A percentile compares a stretch with the other conserved stretches of the same genome.
These are phyloP conservation scores for Aspergillus luchuensis DNA, from an alignment of 2,329 filamentous ascomycete species.

Conservation along the genomic window DNA sequence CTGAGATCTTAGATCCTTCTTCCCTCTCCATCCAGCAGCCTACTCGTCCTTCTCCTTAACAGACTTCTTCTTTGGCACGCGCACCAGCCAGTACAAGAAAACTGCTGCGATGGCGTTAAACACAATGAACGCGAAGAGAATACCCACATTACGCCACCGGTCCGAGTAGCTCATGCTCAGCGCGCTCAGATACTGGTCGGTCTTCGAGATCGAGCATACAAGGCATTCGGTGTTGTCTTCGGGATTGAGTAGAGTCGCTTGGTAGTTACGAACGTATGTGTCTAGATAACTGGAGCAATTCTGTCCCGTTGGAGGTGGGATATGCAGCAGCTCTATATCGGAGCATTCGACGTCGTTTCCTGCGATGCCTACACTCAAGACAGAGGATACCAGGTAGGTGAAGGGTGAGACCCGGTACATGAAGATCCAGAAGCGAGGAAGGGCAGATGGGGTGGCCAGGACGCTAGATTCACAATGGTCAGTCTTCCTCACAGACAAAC, in stretches of 20 bases:
- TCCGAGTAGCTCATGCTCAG: slow-evolving; percentile 49
- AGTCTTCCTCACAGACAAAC: background rate
- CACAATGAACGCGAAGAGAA: slow-evolving; percentile 55
- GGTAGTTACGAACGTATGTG: slow-evolving; percentile 54
- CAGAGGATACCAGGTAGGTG: slow-evolving; percentile 58
- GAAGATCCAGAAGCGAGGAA: slow-evolving; percentile 76
- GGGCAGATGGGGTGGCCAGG: slow-evolving; percentile 57
- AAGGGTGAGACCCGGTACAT: slow-evolving; percentile 72
- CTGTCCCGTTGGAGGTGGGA: slow-evolving; percentile 58
- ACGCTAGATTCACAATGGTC: slow-evolving; percentile 49
- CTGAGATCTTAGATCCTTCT: background rate
- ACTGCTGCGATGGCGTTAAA: slow-evolving; percentile 56
- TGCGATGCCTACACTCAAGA: slow-evolving; percentile 40
- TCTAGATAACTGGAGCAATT: slow-evolving; percentile 66
- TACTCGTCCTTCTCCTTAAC: slow-evolving; percentile 44
- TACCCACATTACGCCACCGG: slow-evolving; percentile 58
- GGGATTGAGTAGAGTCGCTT: slow-evolving; percentile 65
- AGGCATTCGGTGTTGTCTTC: slow-evolving; percentile 60
- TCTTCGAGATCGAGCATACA: slow-evolving; percentile 44
- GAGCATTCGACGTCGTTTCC: slow-evolving; percentile 36
- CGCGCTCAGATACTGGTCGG: slow-evolving; percentile 55
- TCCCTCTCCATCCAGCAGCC: background rate
- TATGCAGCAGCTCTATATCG: slow-evolving; percentile 35
- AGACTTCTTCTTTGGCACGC: slow-evolving; percentile 53
- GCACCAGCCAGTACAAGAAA: slow-evolving; percentile 55